Conservation (phyloP, 163 green algal species). For the Chlorella variabilis region DNA sequence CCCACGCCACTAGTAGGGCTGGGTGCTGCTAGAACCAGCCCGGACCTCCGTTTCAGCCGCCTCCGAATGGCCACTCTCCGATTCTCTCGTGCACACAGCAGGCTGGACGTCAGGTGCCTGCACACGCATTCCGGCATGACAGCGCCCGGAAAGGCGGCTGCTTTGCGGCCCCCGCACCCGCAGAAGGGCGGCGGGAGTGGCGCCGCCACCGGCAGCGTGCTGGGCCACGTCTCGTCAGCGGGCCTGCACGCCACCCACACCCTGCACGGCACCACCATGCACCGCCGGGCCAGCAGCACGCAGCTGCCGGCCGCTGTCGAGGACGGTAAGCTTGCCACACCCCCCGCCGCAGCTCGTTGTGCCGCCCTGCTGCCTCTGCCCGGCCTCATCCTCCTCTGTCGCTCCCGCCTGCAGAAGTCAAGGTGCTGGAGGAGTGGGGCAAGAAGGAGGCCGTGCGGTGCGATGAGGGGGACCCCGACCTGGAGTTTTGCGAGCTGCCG, state of each 20-base stretch:
- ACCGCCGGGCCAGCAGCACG: conserved; percentile 5
- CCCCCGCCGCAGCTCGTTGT: no score
- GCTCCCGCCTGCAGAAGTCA: conserved; percentile 16
- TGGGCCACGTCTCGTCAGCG: not conserved
- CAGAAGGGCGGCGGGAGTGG: not conserved
- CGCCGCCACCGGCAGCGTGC: not conserved
- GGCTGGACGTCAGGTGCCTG: not conserved
- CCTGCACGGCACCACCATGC: not conserved
- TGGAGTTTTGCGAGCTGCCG: conserved; percentile 48
- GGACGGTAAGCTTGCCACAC: conserved; percentile 12
- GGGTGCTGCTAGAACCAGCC: no score
- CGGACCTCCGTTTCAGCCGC: not conserved
- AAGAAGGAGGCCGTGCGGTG: conserved; percentile 34
- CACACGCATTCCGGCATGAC: not conserved
- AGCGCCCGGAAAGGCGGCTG: not conserved
- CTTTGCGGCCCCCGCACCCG: not conserved
- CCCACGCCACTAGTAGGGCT: no score
- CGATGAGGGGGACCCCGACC: conserved; percentile 38
- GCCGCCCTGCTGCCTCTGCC: no score
- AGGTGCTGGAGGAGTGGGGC: conserved; percentile 32
- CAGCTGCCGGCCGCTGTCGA: conserved; percentile 17
- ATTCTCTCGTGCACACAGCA: not conserved
- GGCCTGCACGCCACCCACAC: not conserved
- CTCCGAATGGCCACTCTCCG: not conserved
- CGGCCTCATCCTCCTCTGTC: no score